Evolutionary conservation across 2,329 filamentous ascomycete genomes (phyloP).

Genomic region (Neonectria faginata): DNA sequence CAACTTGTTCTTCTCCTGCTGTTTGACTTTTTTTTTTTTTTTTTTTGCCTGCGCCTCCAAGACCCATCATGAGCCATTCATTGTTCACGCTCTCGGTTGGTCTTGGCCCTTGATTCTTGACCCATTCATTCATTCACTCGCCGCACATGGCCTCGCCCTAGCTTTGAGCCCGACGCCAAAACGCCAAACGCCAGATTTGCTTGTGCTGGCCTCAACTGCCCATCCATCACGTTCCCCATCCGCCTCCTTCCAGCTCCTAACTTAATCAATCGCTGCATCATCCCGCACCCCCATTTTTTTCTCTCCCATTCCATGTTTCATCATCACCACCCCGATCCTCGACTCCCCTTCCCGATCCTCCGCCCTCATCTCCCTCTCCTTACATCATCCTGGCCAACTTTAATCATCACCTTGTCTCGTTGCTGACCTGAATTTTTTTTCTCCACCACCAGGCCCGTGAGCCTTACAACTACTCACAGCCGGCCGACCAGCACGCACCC

Average conservation of each 20-base stretch:
- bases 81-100: constrained; percentile 3
- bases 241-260: constrained; percentile 23
- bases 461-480: constrained; percentile 60
- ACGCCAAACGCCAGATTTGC: constrained; percentile 32
- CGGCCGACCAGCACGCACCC: constrained; percentile 57
- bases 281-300: constrained; percentile 30
- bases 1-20: constrained; percentile 13
- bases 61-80: not conserved
- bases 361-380: constrained; percentile 20
- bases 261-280: constrained; percentile 43
- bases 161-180: constrained; percentile 27
- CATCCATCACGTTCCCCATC: constrained; percentile 30
- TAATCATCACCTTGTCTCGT: constrained; percentile 30
- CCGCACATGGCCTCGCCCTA: constrained; percentile 23
- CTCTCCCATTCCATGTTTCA: constrained; percentile 24
- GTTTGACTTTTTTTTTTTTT: constrained; percentile 42
- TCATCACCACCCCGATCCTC: constrained; percentile 19
- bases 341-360: constrained; percentile 4
- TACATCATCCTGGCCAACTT: constrained; percentile 17
- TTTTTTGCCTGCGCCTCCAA: constrained; percentile 23
- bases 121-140: constrained; percentile 14
- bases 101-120: constrained; percentile 15
- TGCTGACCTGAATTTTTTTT: constrained; percentile 48
- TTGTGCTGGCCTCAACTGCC: constrained; percentile 31
- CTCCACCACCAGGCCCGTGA: constrained; percentile 59